phyloP scores from a whole-genome alignment of 352 stramenopile species.

The Phytophthora citricola region DNA sequence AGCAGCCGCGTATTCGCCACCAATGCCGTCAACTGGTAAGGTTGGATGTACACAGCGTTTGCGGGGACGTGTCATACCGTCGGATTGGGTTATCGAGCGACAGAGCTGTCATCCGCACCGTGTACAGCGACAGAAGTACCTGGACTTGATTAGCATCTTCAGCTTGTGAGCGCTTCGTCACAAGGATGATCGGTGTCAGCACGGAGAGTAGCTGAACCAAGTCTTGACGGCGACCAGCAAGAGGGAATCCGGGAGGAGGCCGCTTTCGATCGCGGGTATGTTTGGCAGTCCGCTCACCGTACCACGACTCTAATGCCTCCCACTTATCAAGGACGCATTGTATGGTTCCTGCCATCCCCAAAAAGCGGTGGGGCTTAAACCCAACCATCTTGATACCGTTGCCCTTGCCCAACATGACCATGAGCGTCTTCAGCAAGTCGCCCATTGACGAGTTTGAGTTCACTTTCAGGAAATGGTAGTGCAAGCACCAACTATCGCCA shows the following conservation, averaged over 20 bases:
- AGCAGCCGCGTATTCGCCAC: background rate
- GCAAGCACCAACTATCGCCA: too few relatives aligned
- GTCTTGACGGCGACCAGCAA: background rate
- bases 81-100: background rate
- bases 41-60: background rate
- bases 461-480: too few relatives aligned
- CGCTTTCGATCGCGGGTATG: background rate
- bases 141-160: slow-evolving; percentile 1
- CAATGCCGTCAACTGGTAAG: background rate
- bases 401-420: slow-evolving; percentile 1
- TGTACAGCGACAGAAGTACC: background rate
- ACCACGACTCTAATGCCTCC: background rate
- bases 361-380: slow-evolving; percentile 13
- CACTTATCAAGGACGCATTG: background rate
- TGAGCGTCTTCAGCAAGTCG: background rate
- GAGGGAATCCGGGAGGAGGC: background rate
- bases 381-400: slow-evolving; percentile 2
- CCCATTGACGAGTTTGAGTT: slow-evolving; percentile 4
- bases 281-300: slow-evolving; percentile 2
- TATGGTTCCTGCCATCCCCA: background rate
- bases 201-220: background rate
- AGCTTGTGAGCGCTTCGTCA: slow-evolving; percentile 1
- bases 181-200: background rate
- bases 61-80: slow-evolving; percentile 1
- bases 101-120: slow-evolving; percentile 1